Percentiles rank a stretch among this genome's conserved stretches.
phyloP scores from a whole-genome alignment of 2,329 filamentous ascomycete genomes.

The Colletotrichum spaethianum region DNA sequence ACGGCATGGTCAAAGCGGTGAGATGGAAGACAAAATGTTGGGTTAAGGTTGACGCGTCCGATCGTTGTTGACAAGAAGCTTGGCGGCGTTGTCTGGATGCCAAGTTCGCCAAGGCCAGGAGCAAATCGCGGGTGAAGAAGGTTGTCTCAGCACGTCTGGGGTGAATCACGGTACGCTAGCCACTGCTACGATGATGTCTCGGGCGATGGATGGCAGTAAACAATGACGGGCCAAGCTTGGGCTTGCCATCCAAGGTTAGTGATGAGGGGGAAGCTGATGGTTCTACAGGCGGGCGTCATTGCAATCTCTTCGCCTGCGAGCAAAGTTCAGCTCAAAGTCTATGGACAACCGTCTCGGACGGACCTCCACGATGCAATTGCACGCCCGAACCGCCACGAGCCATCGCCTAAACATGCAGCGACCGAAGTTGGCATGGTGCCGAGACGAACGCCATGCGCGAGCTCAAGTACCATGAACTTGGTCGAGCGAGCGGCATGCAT shows the following conservation, averaged over 20 bases:
- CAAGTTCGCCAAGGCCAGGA: slow-evolving; percentile 38
- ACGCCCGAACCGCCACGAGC: slow-evolving; percentile 13
- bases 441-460: slow-evolving; percentile 14
- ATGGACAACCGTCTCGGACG: not conserved
- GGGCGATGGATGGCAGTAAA: slow-evolving; percentile 5
- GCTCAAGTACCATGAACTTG: slow-evolving; percentile 30
- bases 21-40: slow-evolving; percentile 34
- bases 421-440: slow-evolving; percentile 20
- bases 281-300: not conserved
- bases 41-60: slow-evolving; percentile 40
- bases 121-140: slow-evolving; percentile 39
- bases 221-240: slow-evolving; percentile 17
- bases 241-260: not conserved
- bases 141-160: slow-evolving; percentile 41
- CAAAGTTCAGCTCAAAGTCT: not conserved
- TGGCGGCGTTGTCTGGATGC: slow-evolving; percentile 33
- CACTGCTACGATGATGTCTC: slow-evolving; percentile 19
- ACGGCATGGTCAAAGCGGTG: slow-evolving; percentile 32
- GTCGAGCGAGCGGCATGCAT: not conserved
- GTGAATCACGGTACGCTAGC: slow-evolving; percentile 35
- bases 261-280: not conserved
- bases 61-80: slow-evolving; percentile 40
- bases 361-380: not conserved
- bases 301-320: not conserved
- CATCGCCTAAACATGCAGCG: slow-evolving; percentile 6